Base-by-base conservation (phyloP, 1,284 basidiomycete species). In the Cryptococcus sp. region DNA sequence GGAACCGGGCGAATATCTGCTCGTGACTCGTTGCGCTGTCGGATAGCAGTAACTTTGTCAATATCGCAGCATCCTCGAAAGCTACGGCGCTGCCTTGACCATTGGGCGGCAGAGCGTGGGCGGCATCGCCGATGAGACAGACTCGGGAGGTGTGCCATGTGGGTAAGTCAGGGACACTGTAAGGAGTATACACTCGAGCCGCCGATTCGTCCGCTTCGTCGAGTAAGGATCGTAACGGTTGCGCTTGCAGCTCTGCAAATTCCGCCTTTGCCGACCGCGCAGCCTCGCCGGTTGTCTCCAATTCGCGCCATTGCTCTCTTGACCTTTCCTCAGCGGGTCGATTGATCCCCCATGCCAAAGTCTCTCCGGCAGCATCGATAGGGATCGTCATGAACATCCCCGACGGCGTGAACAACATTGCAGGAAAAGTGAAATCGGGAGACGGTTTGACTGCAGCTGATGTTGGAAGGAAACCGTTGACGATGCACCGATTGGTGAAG, bases 331-430 rank as follows among this genome's bases (percentile, higher is more conserved):
- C 17, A 11, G 50, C n/a, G 2, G 45, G 25, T 5, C 27, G 50
- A 17, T 49, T 65, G 39, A 64, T 59, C 0, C 61, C 66, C 66
- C 66, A 69, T 1, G 58, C 53, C n/a, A 71, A 20, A 1, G 54
- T 62, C 42, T 68, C 41, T 43, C 54, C 65, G 3, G 54, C 41
- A 19, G 50, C 7, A 47, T 66, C 65, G 51, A 62, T 62, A 1
- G 66, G 67, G 45, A 71, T 61, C 20, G 57, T 53, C 65, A 69
- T 68, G 48, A 70, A 53, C 41, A 65, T 58, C 10, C 69, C 69
- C 15, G 50, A 16, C 4, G 52, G 57, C 13, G 68, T 66, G 58
- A 61, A 65, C 17, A 65, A 35, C 51, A 68, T 63, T 11, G 62
- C 59, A 19, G 69, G 69, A 46, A 68, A 57, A 6, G 43, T 42